Evolutionary conservation across 768 basidiomycete species (phyloP).

Genomic region (Gautieria morchelliformis): DNA sequence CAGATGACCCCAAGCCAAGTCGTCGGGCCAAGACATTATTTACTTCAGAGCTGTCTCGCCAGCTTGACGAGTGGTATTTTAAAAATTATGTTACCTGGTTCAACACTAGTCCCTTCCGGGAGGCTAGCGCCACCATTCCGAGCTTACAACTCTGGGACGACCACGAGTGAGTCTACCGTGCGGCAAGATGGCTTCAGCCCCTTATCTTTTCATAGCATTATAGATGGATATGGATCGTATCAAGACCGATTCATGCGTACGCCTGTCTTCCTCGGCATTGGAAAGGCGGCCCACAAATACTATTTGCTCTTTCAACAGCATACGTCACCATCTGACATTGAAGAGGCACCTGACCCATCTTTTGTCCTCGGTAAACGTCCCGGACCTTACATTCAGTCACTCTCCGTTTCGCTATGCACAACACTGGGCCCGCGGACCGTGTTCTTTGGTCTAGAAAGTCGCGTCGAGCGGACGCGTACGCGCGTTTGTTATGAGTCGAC

Average conservation of each 20-base stretch:
- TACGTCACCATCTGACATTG: conserved; percentile 6
- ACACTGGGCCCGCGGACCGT: conserved; percentile 10
- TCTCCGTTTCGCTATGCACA: conserved; percentile 10
- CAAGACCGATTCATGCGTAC: conserved; percentile 11
- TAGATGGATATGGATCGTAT: conserved; percentile 12
- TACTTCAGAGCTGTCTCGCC: conserved; percentile 4
- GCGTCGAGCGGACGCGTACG: conserved; percentile 10
- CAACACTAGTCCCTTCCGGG: conserved; percentile 4
- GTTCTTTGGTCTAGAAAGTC: conserved; percentile 12
- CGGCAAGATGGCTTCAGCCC: not conserved
- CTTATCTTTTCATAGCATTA: not conserved
- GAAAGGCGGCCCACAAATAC: conserved; percentile 11
- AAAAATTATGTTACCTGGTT: conserved; percentile 10
- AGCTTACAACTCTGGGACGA: conserved; percentile 9
- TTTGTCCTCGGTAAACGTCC: conserved; percentile 8
- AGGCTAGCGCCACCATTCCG: conserved; percentile 6
- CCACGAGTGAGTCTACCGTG: conserved; percentile 7
- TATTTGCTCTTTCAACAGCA: conserved; percentile 12
- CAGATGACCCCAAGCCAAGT: not conserved
- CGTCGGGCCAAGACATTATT: conserved; percentile 6
- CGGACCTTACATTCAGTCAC: conserved; percentile 9
- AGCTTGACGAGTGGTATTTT: conserved; percentile 12
- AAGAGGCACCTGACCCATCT: conserved; percentile 6
- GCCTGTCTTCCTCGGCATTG: conserved; percentile 11
- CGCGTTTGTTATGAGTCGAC: conserved; percentile 10